These are phyloP conservation scores for Solanum sparsipilum DNA, from an alignment of 257 asterid species.

Conservation along the genomic window DNA sequence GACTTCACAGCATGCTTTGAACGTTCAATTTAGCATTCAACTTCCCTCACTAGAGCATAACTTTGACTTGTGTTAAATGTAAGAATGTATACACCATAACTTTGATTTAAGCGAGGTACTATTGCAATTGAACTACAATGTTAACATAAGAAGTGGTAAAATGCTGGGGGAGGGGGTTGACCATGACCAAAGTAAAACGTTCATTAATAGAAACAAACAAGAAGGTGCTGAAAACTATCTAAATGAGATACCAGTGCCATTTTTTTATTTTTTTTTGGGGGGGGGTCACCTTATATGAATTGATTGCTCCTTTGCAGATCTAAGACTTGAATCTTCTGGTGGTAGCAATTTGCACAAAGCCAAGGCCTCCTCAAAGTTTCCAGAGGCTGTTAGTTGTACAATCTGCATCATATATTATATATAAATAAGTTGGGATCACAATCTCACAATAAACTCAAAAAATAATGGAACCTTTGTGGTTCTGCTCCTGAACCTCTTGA, in stretches of 20 bases:
- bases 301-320: conserved; percentile 96
- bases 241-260: not conserved
- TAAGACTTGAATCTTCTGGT: conserved; percentile 89
- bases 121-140: not conserved
- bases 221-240: not conserved
- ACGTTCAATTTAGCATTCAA: not conserved
- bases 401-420: conserved; percentile 46
- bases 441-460: not conserved
- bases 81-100: not conserved
- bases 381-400: conserved; percentile 96
- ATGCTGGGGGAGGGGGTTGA: not conserved
- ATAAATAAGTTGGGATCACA: conserved; percentile 6
- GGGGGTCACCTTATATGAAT: conserved; percentile 76
- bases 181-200: not conserved
- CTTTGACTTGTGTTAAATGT: not conserved
- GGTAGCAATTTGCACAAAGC: conserved; percentile 96
- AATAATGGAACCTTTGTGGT: not conserved
- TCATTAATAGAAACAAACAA: not conserved
- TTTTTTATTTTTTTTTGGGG: too few species aligned
- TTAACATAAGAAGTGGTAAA: not conserved
- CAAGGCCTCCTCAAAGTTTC: conserved; percentile 96
- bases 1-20: not conserved
- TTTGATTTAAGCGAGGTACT: not conserved
- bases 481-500: not conserved
- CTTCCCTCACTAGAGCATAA: not conserved